Evolutionary conservation across 305 asterid genomes (phyloP).

Genomic region (Coffea humblotiana): DNA sequence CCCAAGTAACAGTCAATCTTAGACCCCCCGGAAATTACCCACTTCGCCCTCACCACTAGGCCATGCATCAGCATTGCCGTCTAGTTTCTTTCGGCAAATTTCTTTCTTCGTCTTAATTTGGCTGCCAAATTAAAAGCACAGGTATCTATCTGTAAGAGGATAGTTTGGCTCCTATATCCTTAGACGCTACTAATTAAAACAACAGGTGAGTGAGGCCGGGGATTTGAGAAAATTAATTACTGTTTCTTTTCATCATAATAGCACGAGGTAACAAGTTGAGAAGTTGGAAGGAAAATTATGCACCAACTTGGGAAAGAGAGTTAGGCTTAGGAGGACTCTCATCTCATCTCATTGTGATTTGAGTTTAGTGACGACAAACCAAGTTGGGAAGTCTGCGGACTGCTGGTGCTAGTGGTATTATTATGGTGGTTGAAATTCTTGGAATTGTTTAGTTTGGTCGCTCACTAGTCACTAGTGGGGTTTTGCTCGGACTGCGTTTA

Average conservation of each 20-base stretch:
- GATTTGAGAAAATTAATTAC: not conserved
- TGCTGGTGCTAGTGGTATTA: not conserved
- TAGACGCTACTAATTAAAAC: not conserved
- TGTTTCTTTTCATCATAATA: slow-evolving; percentile 5
- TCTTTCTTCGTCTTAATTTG: not conserved
- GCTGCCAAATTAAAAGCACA: not conserved
- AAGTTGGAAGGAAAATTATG: not conserved
- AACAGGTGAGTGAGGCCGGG: not conserved
- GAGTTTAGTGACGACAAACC: not conserved
- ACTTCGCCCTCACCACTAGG: too few species aligned
- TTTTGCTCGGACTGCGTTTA: not conserved
- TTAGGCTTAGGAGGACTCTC: not conserved
- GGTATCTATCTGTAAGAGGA: not conserved
- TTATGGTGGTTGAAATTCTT: not conserved
- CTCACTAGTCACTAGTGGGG: not conserved
- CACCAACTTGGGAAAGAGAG: not conserved
- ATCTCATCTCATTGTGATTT: too few species aligned
- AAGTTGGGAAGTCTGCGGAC: not conserved
- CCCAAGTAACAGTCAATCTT: too few species aligned
- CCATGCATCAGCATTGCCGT: too few species aligned
- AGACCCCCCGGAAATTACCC: too few species aligned
- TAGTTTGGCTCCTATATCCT: not conserved
- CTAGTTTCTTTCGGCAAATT: not conserved
- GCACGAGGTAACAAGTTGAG: not conserved
- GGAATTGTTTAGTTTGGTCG: not conserved